A percentile compares a stretch with the other conserved stretches of the same genome.
phyloP scores from a whole-genome alignment of 345 rosid species.

The Brassica nigra region DNA sequence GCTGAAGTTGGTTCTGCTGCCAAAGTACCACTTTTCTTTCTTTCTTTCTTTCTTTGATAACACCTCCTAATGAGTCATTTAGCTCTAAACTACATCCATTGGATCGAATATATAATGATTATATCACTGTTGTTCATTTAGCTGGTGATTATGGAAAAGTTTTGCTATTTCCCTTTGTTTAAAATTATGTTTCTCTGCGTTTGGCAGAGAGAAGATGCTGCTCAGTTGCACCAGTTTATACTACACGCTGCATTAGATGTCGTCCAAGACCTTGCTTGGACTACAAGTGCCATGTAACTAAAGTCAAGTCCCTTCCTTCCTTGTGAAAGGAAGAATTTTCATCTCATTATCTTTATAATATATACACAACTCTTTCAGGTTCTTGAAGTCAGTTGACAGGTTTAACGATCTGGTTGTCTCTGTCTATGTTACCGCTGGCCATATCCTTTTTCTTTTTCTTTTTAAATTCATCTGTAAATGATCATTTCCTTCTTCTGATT shows the following conservation, averaged over 20 bases:
- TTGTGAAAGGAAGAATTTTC: background rate
- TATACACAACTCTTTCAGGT: conserved; percentile 49
- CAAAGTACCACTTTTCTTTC: conserved; percentile 49
- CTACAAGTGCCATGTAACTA: conserved; percentile 89
- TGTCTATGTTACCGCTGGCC: conserved; percentile 95
- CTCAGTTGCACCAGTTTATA: conserved; percentile 90
- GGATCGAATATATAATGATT: too few relatives aligned
- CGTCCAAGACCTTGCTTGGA: conserved; percentile 96
- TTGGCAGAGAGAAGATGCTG: conserved; percentile 95
- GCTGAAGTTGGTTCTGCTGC: conserved; percentile 94
- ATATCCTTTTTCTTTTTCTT: conserved; percentile 62
- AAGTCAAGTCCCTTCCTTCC: background rate
- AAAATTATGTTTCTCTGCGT: background rate
- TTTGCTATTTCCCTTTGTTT: background rate
- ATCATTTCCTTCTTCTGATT: background rate
- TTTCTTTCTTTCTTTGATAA: too few relatives aligned
- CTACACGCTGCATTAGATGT: conserved; percentile 93
- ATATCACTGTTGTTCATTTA: background rate
- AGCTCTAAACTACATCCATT: too few relatives aligned
- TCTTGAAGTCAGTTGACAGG: conserved; percentile 85
- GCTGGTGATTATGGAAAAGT: background rate
- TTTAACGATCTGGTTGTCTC: conserved; percentile 93
- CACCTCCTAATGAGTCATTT: too few relatives aligned
- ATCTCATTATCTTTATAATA: background rate
- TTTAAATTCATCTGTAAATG: background rate